phyloP scores from a whole-genome alignment of 345 rosid species.

The Limnanthes douglasii region DNA sequence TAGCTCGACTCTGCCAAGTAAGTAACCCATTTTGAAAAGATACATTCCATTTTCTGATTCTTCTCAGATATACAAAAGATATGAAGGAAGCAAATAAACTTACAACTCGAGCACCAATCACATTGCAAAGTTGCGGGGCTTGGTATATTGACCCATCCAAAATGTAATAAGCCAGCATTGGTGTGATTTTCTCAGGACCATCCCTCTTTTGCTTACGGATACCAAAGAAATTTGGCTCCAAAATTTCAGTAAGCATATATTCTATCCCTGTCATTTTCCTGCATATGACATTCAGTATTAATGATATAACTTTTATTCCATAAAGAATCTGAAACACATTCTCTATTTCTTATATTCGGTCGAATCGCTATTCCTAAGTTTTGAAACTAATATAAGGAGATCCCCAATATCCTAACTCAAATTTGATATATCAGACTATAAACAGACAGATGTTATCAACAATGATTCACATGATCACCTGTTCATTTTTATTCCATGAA shows the following conservation, averaged over 20 bases:
- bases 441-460: no score
- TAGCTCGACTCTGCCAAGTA: constrained; percentile 88
- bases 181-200: constrained; percentile 76
- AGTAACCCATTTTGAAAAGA: no score
- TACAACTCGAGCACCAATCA: constrained; percentile 81
- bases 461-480: no score
- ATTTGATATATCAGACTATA: no score
- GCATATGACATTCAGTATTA: no score
- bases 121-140: constrained; percentile 83
- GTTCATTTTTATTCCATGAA: no score
- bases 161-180: constrained; percentile 64
- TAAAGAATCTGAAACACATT: no score
- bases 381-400: no score
- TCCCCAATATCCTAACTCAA: no score
- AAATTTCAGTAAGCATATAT: constrained; percentile 50
- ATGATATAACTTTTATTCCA: no score
- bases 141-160: constrained; percentile 90
- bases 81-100: constrained; percentile 10
- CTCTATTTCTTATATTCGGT: no score
- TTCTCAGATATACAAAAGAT: constrained; percentile 4
- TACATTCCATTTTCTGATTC: neutral
- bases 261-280: constrained; percentile 85
- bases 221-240: constrained; percentile 80
- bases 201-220: constrained; percentile 90
- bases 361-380: no score